Conservation (phyloP, 2,329 filamentous ascomycete species). For the Xylaria sp. region DNA sequence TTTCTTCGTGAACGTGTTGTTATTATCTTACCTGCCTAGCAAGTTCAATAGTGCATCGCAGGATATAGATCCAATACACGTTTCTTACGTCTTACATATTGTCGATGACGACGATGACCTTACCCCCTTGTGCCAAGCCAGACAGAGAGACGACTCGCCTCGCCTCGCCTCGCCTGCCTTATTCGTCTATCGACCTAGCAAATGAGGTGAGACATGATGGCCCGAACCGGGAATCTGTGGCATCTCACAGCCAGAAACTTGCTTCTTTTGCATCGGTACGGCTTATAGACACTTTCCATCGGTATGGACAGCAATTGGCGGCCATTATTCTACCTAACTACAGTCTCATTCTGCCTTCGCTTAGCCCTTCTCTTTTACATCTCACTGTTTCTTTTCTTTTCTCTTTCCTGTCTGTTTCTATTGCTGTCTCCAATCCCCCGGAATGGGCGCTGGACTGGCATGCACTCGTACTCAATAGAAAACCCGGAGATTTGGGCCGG, state of each 20-base stretch:
- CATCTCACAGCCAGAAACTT: conserved; percentile 2
- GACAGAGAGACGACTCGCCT: background rate
- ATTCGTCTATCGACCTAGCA: background rate
- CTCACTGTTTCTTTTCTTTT: background rate
- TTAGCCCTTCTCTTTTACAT: background rate
- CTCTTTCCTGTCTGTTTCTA: background rate
- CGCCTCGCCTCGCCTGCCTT: background rate
- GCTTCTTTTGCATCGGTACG: background rate
- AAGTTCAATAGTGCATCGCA: background rate
- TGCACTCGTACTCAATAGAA: background rate
- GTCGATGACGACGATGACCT: background rate
- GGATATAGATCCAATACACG: conserved; percentile 6
- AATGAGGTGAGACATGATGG: conserved; percentile 12
- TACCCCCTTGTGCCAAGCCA: background rate
- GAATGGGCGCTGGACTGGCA: conserved; percentile 5
- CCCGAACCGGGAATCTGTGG: conserved; percentile 5
- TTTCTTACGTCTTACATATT: conserved; percentile 10
- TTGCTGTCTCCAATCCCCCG: background rate
- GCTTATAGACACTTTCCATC: background rate
- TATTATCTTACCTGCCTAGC: background rate
- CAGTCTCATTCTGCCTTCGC: background rate
- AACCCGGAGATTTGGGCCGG: conserved; percentile 12
- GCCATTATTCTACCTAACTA: no score
- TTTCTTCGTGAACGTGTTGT: background rate
- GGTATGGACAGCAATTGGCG: conserved; percentile 5